These are phyloP conservation scores for Rosa hybrid DNA, from an alignment of 331 rosid species.

Conservation along the genomic window DNA sequence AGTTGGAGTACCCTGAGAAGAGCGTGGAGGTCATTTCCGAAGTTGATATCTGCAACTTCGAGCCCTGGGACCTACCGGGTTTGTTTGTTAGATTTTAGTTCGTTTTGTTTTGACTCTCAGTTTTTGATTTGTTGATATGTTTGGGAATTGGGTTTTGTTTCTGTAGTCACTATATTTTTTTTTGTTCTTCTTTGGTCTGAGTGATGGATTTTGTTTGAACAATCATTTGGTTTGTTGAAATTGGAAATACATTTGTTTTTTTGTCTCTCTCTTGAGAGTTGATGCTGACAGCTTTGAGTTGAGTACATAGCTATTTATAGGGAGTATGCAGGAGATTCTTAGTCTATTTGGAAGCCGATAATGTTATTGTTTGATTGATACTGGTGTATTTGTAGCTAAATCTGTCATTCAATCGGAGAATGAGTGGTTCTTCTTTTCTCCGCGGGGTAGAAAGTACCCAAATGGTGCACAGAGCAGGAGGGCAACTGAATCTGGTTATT, in stretches of 20 bases:
- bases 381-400: conserved; percentile 53
- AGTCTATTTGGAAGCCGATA: neutral
- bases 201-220: neutral
- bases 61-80: conserved; percentile 98
- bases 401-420: conserved; percentile 69
- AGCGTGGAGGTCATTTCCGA: conserved; percentile 77
- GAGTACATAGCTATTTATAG: neutral
- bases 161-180: neutral
- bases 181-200: no score
- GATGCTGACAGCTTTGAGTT: conserved; percentile 1
- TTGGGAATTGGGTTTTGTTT: neutral
- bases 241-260: neutral
- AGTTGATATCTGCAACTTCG: conserved; percentile 77
- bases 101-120: neutral
- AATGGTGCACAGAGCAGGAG: conserved; percentile 88
- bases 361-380: conserved; percentile 14
- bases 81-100: neutral
- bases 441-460: conserved; percentile 94
- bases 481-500: conserved; percentile 87
- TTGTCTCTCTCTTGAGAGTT: neutral
- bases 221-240: neutral
- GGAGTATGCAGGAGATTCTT: neutral
- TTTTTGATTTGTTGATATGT: neutral
- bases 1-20: conserved; percentile 55
- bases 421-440: conserved; percentile 98